Conservation (phyloP, 257 asterid species). For the Cordia subcordata region DNA sequence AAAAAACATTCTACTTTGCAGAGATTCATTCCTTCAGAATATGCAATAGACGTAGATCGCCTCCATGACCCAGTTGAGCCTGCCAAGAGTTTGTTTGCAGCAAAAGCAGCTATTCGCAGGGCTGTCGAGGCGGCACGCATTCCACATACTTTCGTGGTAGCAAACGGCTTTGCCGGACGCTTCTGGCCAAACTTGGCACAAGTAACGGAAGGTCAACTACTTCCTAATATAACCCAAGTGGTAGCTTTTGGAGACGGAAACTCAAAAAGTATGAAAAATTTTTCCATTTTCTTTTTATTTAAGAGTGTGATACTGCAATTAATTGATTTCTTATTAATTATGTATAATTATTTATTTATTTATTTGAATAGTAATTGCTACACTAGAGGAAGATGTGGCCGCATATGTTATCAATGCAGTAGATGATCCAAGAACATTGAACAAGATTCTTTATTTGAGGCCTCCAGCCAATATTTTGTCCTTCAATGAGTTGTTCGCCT, state of each 20-base stretch:
- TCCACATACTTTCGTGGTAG: neutral
- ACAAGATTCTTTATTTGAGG: slow-evolving; percentile 18
- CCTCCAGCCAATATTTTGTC: slow-evolving; percentile 20
- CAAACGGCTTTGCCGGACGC: neutral
- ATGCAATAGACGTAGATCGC: neutral
- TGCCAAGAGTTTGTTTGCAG: neutral
- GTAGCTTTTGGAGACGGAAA: neutral
- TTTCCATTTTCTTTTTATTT: too few relatives aligned
- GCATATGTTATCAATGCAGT: slow-evolving; percentile 18
- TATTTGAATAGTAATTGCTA: neutral
- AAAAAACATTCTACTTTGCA: neutral
- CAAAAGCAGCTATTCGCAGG: neutral
- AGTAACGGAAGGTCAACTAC: neutral
- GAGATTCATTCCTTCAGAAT: neutral
- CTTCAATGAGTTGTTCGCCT: slow-evolving; percentile 13
- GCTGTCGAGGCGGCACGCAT: neutral
- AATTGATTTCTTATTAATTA: too few relatives aligned
- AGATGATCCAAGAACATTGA: slow-evolving; percentile 30
- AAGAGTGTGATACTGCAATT: too few relatives aligned
- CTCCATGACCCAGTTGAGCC: neutral
- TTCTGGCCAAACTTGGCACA: neutral
- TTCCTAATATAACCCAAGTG: neutral
- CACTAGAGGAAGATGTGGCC: slow-evolving; percentile 21
- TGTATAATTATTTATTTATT: too few relatives aligned
- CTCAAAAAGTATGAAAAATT: neutral